A percentile compares a stretch with the other conserved stretches of the same genome.
Evolutionary conservation across 805 yeast species (phyloP).

Genomic region (Cyberlindnera bimundalis): DNA sequence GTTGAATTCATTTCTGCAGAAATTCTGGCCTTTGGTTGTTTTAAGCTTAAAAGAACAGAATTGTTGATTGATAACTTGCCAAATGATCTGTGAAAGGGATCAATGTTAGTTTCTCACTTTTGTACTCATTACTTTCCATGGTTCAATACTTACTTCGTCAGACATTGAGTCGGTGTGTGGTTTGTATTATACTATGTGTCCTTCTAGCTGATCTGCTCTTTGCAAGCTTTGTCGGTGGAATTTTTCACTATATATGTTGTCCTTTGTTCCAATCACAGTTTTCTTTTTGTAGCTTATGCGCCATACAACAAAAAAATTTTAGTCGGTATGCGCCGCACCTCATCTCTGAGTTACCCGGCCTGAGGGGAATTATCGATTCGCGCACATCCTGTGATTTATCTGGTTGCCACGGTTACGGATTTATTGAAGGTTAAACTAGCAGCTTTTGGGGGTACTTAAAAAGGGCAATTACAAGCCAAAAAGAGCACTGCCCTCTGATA

Average conservation of each 20-base stretch:
- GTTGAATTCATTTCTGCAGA: constrained; percentile 94
- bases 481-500: too few relatives aligned
- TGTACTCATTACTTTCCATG: neutral
- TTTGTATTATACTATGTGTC: neutral
- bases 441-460: too few relatives aligned
- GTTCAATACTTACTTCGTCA: constrained; percentile 24
- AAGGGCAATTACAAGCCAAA: too few relatives aligned
- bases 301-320: constrained; percentile 13
- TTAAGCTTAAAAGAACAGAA: constrained; percentile 93
- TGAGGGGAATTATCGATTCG: too few relatives aligned
- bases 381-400: too few relatives aligned
- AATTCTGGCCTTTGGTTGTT: constrained; percentile 84
- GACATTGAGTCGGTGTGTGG: constrained; percentile 16
- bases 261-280: constrained; percentile 8
- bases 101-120: constrained; percentile 11
- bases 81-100: constrained; percentile 58
- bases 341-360: constrained; percentile 18
- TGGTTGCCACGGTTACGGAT: neutral
- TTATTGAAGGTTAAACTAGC: too few relatives aligned
- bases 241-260: too few relatives aligned
- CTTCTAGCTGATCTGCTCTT: neutral
- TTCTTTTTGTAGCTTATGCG: constrained; percentile 10
- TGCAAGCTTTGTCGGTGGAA: neutral
- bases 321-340: constrained; percentile 17
- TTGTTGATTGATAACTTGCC: constrained; percentile 95